These are phyloP conservation scores for Fistulifera pelliculosa DNA, from an alignment of 108 stramenopile genomes.

Conservation along the genomic window DNA sequence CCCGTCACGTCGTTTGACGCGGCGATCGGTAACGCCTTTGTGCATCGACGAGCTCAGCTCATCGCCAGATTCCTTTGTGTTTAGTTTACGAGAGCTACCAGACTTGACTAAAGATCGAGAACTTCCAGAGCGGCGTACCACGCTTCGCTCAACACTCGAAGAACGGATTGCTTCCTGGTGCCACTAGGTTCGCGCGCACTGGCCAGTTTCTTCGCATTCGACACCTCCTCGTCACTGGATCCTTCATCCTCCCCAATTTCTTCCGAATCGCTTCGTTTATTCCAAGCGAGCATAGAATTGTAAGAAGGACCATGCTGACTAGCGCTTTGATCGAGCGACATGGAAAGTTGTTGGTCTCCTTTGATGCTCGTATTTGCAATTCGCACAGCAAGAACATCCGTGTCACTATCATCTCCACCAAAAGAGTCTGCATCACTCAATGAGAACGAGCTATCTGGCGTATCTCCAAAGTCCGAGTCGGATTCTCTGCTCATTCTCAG, in stretches of 20 bases:
- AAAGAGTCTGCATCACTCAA: too few relatives aligned
- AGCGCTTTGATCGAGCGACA: too few relatives aligned
- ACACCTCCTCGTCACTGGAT: not conserved
- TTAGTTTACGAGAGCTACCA: not conserved
- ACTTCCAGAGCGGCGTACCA: not conserved
- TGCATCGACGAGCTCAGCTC: not conserved
- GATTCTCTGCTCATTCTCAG: too few relatives aligned
- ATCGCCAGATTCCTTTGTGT: not conserved
- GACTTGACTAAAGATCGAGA: not conserved
- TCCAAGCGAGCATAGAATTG: conserved; percentile 2
- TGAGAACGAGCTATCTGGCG: too few relatives aligned
- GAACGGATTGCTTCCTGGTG: not conserved
- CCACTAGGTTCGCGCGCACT: not conserved
- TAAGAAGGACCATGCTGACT: not conserved
- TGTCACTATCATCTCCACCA: too few relatives aligned
- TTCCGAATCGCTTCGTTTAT: not conserved
- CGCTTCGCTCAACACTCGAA: not conserved
- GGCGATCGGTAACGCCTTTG: conserved; percentile 1
- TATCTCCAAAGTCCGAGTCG: too few relatives aligned
- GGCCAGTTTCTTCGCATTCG: not conserved
- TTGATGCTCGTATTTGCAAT: too few relatives aligned
- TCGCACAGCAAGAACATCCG: too few relatives aligned
- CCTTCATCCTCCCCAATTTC: not conserved
- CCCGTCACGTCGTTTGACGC: not conserved
- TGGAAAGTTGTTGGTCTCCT: too few relatives aligned